phyloP scores from a whole-genome alignment of 2,329 filamentous ascomycete genomes.

The Aspergillus glaucus region DNA sequence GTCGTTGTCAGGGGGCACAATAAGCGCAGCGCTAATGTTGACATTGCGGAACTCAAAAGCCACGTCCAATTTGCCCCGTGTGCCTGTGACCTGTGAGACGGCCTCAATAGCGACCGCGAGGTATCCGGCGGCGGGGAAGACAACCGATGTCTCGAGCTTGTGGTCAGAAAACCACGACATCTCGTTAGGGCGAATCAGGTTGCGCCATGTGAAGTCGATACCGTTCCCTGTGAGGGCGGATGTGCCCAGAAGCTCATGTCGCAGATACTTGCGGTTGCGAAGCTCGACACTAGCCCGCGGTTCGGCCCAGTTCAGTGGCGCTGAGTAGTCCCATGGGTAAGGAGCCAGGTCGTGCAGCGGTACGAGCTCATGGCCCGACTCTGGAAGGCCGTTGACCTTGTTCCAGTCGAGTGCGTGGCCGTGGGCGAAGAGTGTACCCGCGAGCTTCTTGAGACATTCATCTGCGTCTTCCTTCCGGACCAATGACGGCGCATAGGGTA shows the following conservation, averaged over 20 bases:
- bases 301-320: conserved; percentile 6
- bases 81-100: too few species aligned
- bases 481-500: background rate
- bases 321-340: conserved; percentile 8
- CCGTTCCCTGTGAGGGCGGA: background rate
- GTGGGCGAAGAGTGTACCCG: background rate
- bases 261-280: background rate
- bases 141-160: background rate
- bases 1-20: background rate
- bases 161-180: background rate
- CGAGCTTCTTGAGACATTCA: background rate
- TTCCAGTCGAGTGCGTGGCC: conserved; percentile 5
- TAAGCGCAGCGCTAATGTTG: conserved; percentile 1
- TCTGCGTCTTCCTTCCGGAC: background rate
- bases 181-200: background rate
- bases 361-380: too few species aligned
- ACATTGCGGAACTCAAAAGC: conserved; percentile 8
- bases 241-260: background rate
- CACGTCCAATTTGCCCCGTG: conserved; percentile 1
- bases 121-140: background rate
- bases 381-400: background rate
- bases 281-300: background rate
- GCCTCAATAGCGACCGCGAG: background rate
- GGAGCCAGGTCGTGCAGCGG: conserved; percentile 1
- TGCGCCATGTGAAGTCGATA: background rate